Evolutionary conservation across 2,329 filamentous ascomycete genomes (phyloP), one percentile per base, ranked within the genome.

Genomic region (Zymoseptoria tritici): DNA sequence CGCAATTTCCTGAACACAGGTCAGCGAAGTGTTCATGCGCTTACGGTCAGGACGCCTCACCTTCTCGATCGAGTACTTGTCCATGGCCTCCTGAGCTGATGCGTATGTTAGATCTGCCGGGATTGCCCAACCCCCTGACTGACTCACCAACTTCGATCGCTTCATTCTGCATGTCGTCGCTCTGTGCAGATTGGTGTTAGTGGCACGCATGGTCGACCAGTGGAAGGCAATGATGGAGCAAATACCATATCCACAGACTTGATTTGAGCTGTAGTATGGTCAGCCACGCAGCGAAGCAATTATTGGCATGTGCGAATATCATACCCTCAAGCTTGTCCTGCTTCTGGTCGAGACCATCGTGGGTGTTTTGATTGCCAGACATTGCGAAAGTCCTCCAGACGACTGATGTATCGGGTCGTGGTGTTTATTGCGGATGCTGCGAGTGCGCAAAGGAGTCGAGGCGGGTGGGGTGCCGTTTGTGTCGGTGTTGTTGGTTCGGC

Each of bases 211-310:
- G 11, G 55, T 13, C 36, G 57, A 52, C 20, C 26, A 4, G n/a
- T n/a, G 22, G 21, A 52, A 53, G 22, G 9, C 22, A 19, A 31
- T 16, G 29, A 29, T 9, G 16, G 24, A 53, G 20, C 51, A 80
- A 2, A 76, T 83, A 97, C 94, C 94, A 99, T 99, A 75, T 99
- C 94, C 61, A 91, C 93, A 69, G 92, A 96, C 82, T 99, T 99
- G 78, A 99, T 87, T 79, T 96, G 91, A 64, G 91, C 94, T 99
- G 72, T 66, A 24, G 26, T 49, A 60, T 64, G 64, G 61, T 63
- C 57, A 61, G 60, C 55, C 36, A 50, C 42, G 53, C 36, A 53
- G 21, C 42, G 49, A 42, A 56, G 56, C 51, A 50, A 19, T 58
- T 57, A 57, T 46, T 55, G 55, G 13, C 46, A 50, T 51, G 51